Conservation (phyloP, 2,329 filamentous ascomycete species). For the Teratosphaeria gauchensis region DNA sequence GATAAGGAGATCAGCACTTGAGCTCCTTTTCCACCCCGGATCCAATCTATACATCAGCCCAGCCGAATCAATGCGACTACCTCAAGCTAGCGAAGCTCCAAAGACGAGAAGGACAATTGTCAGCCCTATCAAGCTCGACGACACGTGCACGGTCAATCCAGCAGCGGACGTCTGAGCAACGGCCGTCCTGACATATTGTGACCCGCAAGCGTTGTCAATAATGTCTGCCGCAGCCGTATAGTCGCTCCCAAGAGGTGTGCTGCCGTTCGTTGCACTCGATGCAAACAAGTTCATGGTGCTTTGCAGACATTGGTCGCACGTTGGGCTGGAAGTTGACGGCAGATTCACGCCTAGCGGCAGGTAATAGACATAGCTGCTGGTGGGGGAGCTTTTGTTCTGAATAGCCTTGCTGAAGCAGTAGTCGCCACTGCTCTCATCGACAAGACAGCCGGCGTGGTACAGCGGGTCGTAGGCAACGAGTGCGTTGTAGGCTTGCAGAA, state of each 20-base stretch:
- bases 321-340: constrained; percentile 57
- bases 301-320: constrained; percentile 65
- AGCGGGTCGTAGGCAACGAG: constrained; percentile 68
- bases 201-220: constrained; percentile 57
- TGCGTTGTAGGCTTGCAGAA: constrained; percentile 65
- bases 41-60: background rate
- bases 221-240: constrained; percentile 64
- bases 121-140: background rate
- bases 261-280: constrained; percentile 54
- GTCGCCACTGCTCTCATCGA: constrained; percentile 29
- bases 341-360: constrained; percentile 67
- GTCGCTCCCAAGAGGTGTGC: constrained; percentile 55
- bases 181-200: constrained; percentile 33
- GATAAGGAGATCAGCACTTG: background rate
- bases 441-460: constrained; percentile 66
- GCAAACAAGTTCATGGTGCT: constrained; percentile 77
- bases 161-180: background rate
- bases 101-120: background rate
- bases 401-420: constrained; percentile 76
- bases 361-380: constrained; percentile 75
- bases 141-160: background rate
- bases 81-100: background rate
- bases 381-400: constrained; percentile 60
- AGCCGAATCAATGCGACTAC: background rate
- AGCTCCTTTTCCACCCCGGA: background rate